phyloP scores from a whole-genome alignment of 441 rosid species.

The Populus tomentosa region DNA sequence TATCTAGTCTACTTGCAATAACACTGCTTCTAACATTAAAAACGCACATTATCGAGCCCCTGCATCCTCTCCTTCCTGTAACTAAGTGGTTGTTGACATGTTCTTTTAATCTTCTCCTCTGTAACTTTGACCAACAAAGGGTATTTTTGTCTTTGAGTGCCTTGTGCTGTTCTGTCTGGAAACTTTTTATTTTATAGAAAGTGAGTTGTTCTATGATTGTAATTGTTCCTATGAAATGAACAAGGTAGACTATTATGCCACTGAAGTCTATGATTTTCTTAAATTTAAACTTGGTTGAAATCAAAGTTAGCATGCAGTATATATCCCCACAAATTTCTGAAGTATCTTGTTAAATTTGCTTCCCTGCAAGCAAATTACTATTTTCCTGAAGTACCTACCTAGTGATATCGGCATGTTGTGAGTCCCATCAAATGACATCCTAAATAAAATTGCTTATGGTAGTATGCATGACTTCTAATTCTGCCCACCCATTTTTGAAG shows the following conservation, averaged over 20 bases:
- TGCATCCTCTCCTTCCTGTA: too few species aligned
- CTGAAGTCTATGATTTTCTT: not conserved
- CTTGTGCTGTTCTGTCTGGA: too few species aligned
- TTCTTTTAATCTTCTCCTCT: too few species aligned
- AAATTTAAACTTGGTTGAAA: not conserved
- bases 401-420: not conserved
- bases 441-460: not conserved
- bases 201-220: too few species aligned
- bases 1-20: too few species aligned
- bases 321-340: not conserved
- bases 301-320: conserved; percentile 1
- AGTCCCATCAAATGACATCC: not conserved
- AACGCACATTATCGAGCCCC: too few species aligned
- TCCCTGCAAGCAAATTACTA: not conserved
- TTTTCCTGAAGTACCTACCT: conserved; percentile 4
- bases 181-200: too few species aligned
- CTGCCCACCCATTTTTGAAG: not conserved
- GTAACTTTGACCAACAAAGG: too few species aligned
- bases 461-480: not conserved
- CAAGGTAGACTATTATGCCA: not conserved
- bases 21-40: too few species aligned
- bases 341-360: conserved; percentile 4
- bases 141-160: too few species aligned
- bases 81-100: too few species aligned
- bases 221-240: too few species aligned